Evolutionary conservation across 2,329 filamentous ascomycete genomes (phyloP).

Genomic region (Alternaria arbusti): DNA sequence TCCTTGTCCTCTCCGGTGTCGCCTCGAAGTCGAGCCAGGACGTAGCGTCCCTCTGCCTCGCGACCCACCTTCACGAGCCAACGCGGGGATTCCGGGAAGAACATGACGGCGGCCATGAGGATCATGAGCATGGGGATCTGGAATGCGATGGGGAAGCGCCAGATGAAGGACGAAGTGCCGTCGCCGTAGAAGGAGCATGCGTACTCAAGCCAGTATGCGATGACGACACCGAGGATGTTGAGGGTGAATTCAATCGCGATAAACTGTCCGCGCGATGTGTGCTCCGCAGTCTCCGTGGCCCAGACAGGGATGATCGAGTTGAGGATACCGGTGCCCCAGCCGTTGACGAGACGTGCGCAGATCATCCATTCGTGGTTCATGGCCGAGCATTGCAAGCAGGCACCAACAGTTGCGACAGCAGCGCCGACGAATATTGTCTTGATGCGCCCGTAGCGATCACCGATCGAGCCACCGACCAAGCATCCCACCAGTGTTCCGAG

Average conservation of each 20-base stretch:
- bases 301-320: slow-evolving; percentile 75
- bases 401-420: slow-evolving; percentile 54
- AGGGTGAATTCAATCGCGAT: slow-evolving; percentile 76
- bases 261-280: slow-evolving; percentile 71
- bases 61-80: slow-evolving; percentile 72
- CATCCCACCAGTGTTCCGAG: slow-evolving; percentile 37
- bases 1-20: slow-evolving; percentile 55
- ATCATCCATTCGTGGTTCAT: slow-evolving; percentile 67
- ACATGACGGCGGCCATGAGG: slow-evolving; percentile 64
- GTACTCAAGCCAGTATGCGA: slow-evolving; percentile 61
- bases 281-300: slow-evolving; percentile 72
- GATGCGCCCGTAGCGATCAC: slow-evolving; percentile 35
- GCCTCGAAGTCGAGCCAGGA: slow-evolving; percentile 69
- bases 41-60: slow-evolving; percentile 70
- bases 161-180: slow-evolving; percentile 64
- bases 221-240: slow-evolving; percentile 73
- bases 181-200: slow-evolving; percentile 67
- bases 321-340: slow-evolving; percentile 71
- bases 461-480: slow-evolving; percentile 32
- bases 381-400: slow-evolving; percentile 68
- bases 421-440: slow-evolving; percentile 38
- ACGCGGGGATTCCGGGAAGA: slow-evolving; percentile 73
- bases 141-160: slow-evolving; percentile 74
- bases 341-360: slow-evolving; percentile 64
- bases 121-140: slow-evolving; percentile 69